Percentiles rank a stretch among this genome's conserved stretches.
Conservation (phyloP, 2,329 filamentous ascomycete species). For the Aspergillus puulaauensis region DNA sequence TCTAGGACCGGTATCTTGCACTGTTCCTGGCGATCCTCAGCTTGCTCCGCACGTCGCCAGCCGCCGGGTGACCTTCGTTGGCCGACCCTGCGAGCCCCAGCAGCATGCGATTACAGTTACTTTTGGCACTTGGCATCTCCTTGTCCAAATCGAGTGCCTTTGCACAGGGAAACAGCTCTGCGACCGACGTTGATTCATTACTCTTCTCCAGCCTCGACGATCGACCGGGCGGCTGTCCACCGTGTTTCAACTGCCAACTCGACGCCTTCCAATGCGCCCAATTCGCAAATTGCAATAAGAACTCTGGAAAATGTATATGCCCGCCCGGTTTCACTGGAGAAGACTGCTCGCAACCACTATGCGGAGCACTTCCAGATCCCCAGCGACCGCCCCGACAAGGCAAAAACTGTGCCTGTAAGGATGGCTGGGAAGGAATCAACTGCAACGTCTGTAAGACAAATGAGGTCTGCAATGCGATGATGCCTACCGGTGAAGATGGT, state of each 20-base stretch:
- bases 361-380: conserved; percentile 77
- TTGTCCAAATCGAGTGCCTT: conserved; percentile 19
- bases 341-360: conserved; percentile 89
- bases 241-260: conserved; percentile 95
- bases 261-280: conserved; percentile 90
- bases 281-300: conserved; percentile 83
- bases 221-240: conserved; percentile 55
- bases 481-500: conserved; percentile 77
- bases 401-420: conserved; percentile 77
- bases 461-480: conserved; percentile 81
- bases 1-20: not conserved
- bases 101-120: conserved; percentile 30
- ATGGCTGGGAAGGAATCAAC: conserved; percentile 95
- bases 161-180: conserved; percentile 55
- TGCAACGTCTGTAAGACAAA: conserved; percentile 92
- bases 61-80: conserved; percentile 3
- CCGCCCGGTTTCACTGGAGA: conserved; percentile 91
- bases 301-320: conserved; percentile 89
- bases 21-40: conserved; percentile 9
- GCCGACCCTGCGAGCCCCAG: conserved; percentile 1
- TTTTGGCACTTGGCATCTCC: conserved; percentile 27
- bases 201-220: conserved; percentile 71
- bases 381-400: conserved; percentile 74
- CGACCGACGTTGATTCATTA: conserved; percentile 60
- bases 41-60: conserved; percentile 16